phyloP scores from a whole-genome alignment of 2,329 filamentous ascomycete species.

The Clarireedia sp. region DNA sequence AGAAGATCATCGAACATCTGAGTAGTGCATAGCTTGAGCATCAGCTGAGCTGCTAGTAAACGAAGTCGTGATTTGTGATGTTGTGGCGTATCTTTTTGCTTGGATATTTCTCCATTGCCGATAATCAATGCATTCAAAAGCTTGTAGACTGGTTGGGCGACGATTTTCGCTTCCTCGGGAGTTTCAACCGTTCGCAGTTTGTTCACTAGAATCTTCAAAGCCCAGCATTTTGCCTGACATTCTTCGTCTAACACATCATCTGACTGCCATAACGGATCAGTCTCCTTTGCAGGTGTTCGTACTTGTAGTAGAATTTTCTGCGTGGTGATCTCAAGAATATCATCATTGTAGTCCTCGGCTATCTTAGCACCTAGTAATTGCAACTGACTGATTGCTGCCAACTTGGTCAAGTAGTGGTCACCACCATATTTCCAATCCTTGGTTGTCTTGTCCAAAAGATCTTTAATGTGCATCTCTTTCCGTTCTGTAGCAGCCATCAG shows the following conservation, averaged over 20 bases:
- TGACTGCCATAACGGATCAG: conserved; percentile 58
- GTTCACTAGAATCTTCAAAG: conserved; percentile 81
- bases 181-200: conserved; percentile 56
- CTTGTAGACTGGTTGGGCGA: conserved; percentile 64
- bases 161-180: conserved; percentile 44
- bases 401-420: conserved; percentile 66
- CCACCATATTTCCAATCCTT: conserved; percentile 66
- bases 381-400: conserved; percentile 66
- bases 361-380: conserved; percentile 67
- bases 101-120: conserved; percentile 71
- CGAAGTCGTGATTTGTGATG: conserved; percentile 75
- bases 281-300: conserved; percentile 50
- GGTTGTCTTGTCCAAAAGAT: conserved; percentile 69
- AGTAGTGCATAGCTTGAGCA: conserved; percentile 75
- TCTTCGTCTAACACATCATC: conserved; percentile 68
- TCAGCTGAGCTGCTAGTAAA: conserved; percentile 69
- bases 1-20: conserved; percentile 71
- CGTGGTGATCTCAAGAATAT: conserved; percentile 71
- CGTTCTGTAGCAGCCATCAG: conserved; percentile 64
- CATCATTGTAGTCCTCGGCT: conserved; percentile 64
- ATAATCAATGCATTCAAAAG: conserved; percentile 70
- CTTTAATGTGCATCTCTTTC: conserved; percentile 79
- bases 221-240: conserved; percentile 73
- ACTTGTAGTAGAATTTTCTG: conserved; percentile 66
- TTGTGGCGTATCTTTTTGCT: conserved; percentile 64